Conservation (phyloP, 2,329 filamentous ascomycete genomes). For the Intubia oerlemansii region DNA sequence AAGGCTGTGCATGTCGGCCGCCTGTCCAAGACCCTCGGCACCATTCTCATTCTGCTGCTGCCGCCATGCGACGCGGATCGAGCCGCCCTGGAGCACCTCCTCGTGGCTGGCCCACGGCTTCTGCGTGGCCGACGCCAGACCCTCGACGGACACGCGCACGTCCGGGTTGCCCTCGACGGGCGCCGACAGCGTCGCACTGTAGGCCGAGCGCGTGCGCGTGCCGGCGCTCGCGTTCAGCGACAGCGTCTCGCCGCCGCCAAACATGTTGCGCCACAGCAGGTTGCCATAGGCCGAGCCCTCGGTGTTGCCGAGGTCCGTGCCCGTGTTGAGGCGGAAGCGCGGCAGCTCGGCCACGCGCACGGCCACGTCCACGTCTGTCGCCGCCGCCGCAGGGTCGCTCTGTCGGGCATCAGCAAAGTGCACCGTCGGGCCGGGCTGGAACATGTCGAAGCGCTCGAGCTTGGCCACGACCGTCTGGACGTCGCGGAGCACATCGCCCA, state of each 20-base stretch:
- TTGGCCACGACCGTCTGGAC: constrained; percentile 50
- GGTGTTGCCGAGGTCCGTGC: constrained; percentile 81
- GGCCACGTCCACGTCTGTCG: constrained; percentile 63
- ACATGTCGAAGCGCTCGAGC: constrained; percentile 50
- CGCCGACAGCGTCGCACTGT: constrained; percentile 66
- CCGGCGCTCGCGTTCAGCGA: constrained; percentile 74
- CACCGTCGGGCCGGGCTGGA: constrained; percentile 61
- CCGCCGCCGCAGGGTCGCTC: constrained; percentile 44
- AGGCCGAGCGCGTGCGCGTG: constrained; percentile 77
- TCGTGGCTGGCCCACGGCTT: constrained; percentile 92
- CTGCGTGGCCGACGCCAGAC: constrained; percentile 60
- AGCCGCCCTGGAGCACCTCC: constrained; percentile 62
- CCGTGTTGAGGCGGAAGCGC: constrained; percentile 73
- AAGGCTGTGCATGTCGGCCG: constrained; percentile 55
- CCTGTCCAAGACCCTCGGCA: constrained; percentile 24
- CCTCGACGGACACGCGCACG: constrained; percentile 57
- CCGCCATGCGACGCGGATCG: constrained; percentile 56
- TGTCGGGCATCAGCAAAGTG: constrained; percentile 59
- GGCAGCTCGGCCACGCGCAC: constrained; percentile 62
- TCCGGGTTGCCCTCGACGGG: constrained; percentile 74
- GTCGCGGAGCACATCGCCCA: constrained; percentile 57
- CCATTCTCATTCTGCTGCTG: no score
- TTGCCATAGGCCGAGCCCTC: constrained; percentile 90
- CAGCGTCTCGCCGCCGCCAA: constrained; percentile 81
- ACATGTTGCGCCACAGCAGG: constrained; percentile 70